Evolutionary conservation across 2,329 filamentous ascomycete species (phyloP).

Genomic region (Rhynchosporium agropyri): DNA sequence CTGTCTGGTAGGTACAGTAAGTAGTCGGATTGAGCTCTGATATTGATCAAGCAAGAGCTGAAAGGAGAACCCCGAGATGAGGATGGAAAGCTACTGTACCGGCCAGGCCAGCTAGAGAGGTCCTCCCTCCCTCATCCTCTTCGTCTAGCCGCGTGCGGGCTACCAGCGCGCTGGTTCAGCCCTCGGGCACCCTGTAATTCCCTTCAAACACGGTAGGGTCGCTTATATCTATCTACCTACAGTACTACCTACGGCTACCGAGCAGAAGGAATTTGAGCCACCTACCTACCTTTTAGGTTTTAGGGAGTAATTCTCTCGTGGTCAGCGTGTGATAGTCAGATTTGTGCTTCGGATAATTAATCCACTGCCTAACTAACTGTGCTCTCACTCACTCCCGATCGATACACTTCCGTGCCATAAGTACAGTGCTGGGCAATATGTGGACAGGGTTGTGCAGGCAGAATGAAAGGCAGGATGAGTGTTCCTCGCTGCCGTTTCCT

Average conservation of each 20-base stretch:
- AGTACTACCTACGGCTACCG: no score
- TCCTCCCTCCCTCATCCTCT: background rate
- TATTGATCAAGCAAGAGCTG: slow-evolving; percentile 5
- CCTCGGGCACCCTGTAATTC: slow-evolving; percentile 14
- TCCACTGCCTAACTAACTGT: no score
- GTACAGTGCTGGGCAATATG: background rate
- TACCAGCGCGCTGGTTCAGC: slow-evolving; percentile 11
- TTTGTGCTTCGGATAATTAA: background rate
- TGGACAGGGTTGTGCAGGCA: background rate
- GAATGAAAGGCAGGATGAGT: background rate
- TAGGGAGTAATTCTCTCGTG: background rate
- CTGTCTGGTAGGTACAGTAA: no score
- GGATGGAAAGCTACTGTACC: no score
- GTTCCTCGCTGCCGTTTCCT: slow-evolving; percentile 27
- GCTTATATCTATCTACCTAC: background rate
- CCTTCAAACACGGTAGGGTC: slow-evolving; percentile 3
- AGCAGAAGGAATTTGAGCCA: no score
- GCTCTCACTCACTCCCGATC: no score
- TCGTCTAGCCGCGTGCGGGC: slow-evolving; percentile 4
- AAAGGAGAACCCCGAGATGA: no score
- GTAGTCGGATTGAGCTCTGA: background rate
- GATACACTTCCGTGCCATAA: no score
- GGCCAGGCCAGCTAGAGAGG: no score
- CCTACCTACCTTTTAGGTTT: no score
- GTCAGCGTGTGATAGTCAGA: slow-evolving; percentile 5